Conservation (phyloP, 768 basidiomycete species). For the Dendrothele bispora region DNA sequence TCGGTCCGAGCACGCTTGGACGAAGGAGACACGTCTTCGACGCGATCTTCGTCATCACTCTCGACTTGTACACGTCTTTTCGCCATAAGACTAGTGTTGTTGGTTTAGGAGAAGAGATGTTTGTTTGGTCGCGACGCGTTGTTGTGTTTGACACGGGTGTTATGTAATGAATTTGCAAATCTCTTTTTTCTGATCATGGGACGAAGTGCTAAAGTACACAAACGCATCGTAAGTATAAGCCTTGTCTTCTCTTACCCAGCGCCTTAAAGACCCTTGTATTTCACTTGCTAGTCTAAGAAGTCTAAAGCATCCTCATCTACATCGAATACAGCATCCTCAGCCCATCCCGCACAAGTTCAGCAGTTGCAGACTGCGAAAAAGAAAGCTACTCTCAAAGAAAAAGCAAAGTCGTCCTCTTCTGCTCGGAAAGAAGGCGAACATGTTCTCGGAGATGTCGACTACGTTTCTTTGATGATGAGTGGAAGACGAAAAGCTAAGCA, state of each 20-base stretch:
- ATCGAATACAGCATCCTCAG: conserved; percentile 15
- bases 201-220: conserved; percentile 66
- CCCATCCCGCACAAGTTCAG: conserved; percentile 10
- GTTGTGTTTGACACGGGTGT: too few species aligned
- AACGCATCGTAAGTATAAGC: conserved; percentile 47
- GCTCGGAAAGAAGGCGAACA: conserved; percentile 30
- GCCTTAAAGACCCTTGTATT: conserved; percentile 4
- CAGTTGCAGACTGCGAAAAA: conserved; percentile 49
- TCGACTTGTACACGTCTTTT: conserved; percentile 50
- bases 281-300: conserved; percentile 34
- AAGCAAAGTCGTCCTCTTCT: conserved; percentile 23
- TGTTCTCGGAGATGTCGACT: conserved; percentile 75
- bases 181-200: too few species aligned
- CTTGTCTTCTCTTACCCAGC: neutral
- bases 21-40: conserved; percentile 26
- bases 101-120: too few species aligned
- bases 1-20: conserved; percentile 46
- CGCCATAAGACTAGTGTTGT: too few species aligned
- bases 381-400: conserved; percentile 48
- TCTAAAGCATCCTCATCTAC: conserved; percentile 27
- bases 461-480: conserved; percentile 70
- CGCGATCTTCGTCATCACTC: conserved; percentile 42
- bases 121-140: too few species aligned
- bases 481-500: conserved; percentile 64
- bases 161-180: too few species aligned